Conservation (phyloP, 805 yeast species). For the Komagataella ulmi region DNA sequence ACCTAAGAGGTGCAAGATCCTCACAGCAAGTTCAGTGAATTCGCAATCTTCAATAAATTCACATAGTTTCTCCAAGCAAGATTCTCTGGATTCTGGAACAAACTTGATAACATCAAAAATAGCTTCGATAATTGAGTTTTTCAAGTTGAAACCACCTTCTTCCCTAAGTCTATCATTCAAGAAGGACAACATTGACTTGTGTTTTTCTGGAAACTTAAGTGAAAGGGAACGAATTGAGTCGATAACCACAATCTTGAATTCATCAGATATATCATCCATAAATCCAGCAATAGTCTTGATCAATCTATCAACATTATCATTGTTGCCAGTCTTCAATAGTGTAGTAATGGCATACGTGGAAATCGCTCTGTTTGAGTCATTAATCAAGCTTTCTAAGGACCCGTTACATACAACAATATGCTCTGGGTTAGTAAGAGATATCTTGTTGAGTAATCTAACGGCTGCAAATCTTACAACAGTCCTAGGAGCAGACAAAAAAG, state of each 20-base stretch:
- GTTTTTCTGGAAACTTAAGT: constrained; percentile 84
- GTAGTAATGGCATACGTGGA: constrained; percentile 97
- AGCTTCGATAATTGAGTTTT: constrained; percentile 83
- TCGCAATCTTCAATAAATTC: constrained; percentile 98
- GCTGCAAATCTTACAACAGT: constrained; percentile 89
- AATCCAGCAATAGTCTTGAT: constrained; percentile 78
- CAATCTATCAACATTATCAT: constrained; percentile 77
- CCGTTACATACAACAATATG: constrained; percentile 65
- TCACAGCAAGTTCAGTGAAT: constrained; percentile 84
- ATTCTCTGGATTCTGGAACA: constrained; percentile 71
- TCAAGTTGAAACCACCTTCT: constrained; percentile 81
- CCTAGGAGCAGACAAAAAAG: constrained; percentile 74
- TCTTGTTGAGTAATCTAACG: constrained; percentile 74
- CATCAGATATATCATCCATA: constrained; percentile 91
- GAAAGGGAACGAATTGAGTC: constrained; percentile 92
- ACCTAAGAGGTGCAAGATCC: constrained; percentile 85
- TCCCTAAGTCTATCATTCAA: constrained; percentile 76
- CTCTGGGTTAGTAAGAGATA: constrained; percentile 73
- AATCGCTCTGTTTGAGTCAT: constrained; percentile 80
- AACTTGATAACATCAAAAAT: constrained; percentile 82
- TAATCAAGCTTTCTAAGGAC: constrained; percentile 78
- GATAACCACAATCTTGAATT: constrained; percentile 85
- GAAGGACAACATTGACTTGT: constrained; percentile 69
- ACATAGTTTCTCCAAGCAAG: constrained; percentile 79
- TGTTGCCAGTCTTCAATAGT: constrained; percentile 85